Evolutionary conservation across 2,329 filamentous ascomycete genomes (phyloP).

Genomic region (Colletotrichum navitas): DNA sequence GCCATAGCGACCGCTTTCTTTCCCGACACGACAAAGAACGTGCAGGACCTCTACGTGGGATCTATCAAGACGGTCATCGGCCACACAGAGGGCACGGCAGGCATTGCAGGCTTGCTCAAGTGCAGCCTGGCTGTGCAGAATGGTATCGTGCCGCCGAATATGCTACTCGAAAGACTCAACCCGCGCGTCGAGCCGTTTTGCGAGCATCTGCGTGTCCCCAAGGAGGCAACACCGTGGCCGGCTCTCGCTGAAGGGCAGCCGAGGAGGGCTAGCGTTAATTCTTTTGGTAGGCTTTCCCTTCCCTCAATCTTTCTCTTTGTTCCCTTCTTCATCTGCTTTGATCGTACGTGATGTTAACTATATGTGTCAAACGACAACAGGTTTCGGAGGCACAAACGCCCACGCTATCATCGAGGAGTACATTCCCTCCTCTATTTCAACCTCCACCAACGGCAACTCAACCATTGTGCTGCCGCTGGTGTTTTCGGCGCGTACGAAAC

Average conservation of each 20-base stretch:
- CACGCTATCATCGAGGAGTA: constrained; percentile 19
- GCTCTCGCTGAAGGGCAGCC: background rate
- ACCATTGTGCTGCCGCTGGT: constrained; percentile 7
- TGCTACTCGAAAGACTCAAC: constrained; percentile 48
- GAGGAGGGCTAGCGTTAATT: background rate
- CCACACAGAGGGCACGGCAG: constrained; percentile 47
- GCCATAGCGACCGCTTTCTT: constrained; percentile 46
- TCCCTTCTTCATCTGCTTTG: too few relatives aligned
- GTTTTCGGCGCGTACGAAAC: constrained; percentile 12
- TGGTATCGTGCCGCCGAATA: constrained; percentile 47
- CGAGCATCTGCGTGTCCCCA: background rate
- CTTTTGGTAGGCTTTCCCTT: background rate
- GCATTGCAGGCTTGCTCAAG: constrained; percentile 47
- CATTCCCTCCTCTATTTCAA: too few relatives aligned
- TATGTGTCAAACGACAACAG: background rate
- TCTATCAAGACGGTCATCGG: constrained; percentile 44
- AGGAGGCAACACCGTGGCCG: background rate
- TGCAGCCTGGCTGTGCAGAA: constrained; percentile 43
- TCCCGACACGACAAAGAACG: too few relatives aligned
- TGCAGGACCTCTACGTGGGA: background rate
- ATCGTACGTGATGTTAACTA: too few relatives aligned
- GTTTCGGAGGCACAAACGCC: constrained; percentile 27
- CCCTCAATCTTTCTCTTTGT: too few relatives aligned
- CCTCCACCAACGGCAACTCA: fast-evolving
- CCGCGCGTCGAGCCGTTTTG: constrained; percentile 46